These are phyloP conservation scores for Thermothelomyces thermophilus DNA, from an alignment of 2,329 filamentous ascomycete genomes.

Conservation along the genomic window DNA sequence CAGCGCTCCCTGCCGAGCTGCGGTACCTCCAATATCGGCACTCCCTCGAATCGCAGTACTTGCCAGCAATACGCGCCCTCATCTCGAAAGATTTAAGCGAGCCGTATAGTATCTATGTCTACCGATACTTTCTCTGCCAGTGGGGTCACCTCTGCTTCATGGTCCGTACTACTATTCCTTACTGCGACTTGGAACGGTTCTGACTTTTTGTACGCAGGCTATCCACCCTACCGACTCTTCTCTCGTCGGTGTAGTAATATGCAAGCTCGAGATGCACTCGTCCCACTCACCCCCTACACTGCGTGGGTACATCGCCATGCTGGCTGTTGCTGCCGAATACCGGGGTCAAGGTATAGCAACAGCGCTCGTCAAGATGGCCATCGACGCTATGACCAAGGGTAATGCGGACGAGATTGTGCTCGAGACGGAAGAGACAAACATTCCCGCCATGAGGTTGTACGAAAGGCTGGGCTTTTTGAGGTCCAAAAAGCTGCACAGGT, in stretches of 20 bases:
- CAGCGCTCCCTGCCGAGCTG: slow-evolving; percentile 41
- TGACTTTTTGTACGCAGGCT: slow-evolving; percentile 37
- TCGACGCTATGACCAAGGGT: slow-evolving; percentile 79
- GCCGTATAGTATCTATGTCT: slow-evolving; percentile 98
- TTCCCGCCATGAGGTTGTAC: slow-evolving; percentile 83
- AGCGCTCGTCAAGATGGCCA: slow-evolving; percentile 77
- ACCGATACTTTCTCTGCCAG: slow-evolving; percentile 95
- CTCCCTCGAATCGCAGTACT: slow-evolving; percentile 54
- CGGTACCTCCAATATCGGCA: slow-evolving; percentile 58
- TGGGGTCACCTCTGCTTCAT: slow-evolving; percentile 98
- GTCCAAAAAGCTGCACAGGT: slow-evolving; percentile 87
- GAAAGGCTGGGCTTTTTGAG: slow-evolving; percentile 86
- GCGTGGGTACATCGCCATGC: slow-evolving; percentile 96
- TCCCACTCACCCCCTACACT: slow-evolving; percentile 68
- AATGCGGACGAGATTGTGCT: slow-evolving; percentile 91
- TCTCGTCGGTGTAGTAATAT: slow-evolving; percentile 86
- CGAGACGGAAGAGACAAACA: slow-evolving; percentile 92
- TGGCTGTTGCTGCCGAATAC: slow-evolving; percentile 76
- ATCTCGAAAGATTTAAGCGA: slow-evolving; percentile 97
- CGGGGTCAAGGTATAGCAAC: slow-evolving; percentile 85
- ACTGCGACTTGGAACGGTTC: not conserved
- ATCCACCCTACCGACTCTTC: slow-evolving; percentile 52
- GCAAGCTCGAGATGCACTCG: slow-evolving; percentile 85
- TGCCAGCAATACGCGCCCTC: slow-evolving; percentile 81
- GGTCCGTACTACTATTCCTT: slow-evolving; percentile 39